These are phyloP conservation scores for Scheffersomyces insectosa DNA, from an alignment of 1,139 yeast genomes.

Conservation along the genomic window DNA sequence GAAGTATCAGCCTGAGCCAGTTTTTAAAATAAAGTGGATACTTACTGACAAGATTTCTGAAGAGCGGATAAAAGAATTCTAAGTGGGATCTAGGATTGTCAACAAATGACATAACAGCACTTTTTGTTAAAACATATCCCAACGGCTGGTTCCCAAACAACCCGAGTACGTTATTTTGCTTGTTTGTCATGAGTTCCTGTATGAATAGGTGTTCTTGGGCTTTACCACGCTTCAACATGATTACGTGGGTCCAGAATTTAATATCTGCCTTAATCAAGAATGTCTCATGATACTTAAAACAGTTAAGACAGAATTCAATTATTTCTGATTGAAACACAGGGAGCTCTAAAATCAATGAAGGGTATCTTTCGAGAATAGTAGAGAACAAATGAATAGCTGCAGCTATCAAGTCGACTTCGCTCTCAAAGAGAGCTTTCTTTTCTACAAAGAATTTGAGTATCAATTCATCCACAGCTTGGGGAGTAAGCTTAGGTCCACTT, in stretches of 20 bases:
- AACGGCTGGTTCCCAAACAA: constrained; percentile 20
- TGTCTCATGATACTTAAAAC: constrained; percentile 59
- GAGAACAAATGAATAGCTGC: constrained; percentile 42
- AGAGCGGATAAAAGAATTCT: constrained; percentile 55
- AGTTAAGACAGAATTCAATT: constrained; percentile 43
- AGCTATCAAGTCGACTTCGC: constrained; percentile 57
- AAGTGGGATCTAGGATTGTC: constrained; percentile 61
- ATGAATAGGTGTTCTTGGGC: constrained; percentile 45
- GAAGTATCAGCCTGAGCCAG: constrained; percentile 44
- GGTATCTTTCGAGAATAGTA: constrained; percentile 50
- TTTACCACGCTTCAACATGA: constrained; percentile 55
- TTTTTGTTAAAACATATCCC: constrained; percentile 36
- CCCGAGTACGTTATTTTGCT: neutral
- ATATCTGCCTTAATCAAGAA: constrained; percentile 62
- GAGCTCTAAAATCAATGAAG: constrained; percentile 46
- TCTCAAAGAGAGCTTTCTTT: constrained; percentile 35
- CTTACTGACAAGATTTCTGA: constrained; percentile 55
- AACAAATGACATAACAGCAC: constrained; percentile 37
- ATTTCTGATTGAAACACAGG: constrained; percentile 33
- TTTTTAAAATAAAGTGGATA: constrained; percentile 47
- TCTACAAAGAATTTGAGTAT: constrained; percentile 31
- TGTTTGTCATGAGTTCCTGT: constrained; percentile 30
- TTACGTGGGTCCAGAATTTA: constrained; percentile 64
- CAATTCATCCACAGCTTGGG: constrained; percentile 28
- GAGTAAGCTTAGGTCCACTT: constrained; percentile 25